Evolutionary conservation across 2,329 filamentous ascomycete genomes (phyloP).

Genomic region (Ophiocordyceps sinensis): DNA sequence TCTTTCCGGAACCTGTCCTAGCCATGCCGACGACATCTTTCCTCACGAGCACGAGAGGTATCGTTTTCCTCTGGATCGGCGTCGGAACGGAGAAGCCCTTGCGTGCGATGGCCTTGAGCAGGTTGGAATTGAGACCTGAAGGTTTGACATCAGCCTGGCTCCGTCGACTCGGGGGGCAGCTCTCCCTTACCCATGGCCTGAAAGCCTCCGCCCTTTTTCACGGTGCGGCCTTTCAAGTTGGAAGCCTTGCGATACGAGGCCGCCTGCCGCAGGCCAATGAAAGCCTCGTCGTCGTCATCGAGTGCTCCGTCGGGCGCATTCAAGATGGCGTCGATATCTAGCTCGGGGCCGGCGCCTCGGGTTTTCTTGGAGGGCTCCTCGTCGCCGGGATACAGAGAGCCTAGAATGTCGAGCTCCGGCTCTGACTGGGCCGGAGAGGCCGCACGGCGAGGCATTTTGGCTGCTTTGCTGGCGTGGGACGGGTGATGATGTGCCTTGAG

Average conservation of each 20-base stretch:
- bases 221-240: conserved; percentile 69
- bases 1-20: conserved; percentile 96
- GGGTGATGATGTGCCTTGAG: no score
- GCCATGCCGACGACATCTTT: conserved; percentile 99
- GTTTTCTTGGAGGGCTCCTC: conserved; percentile 30
- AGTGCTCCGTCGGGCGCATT: conserved; percentile 29
- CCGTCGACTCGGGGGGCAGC: background rate
- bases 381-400: conserved; percentile 54
- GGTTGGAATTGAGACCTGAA: conserved; percentile 57
- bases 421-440: conserved; percentile 76
- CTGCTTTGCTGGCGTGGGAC: background rate
- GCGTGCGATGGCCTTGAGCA: conserved; percentile 79
- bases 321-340: conserved; percentile 48
- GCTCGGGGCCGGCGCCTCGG: conserved; percentile 24
- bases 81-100: conserved; percentile 96
- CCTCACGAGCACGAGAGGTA: conserved; percentile 75
- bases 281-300: conserved; percentile 65
- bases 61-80: conserved; percentile 93
- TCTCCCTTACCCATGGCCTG: conserved; percentile 65
- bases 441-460: conserved; percentile 54
- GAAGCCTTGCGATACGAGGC: conserved; percentile 75
- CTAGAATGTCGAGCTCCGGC: conserved; percentile 81
- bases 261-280: conserved; percentile 78
- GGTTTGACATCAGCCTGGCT: background rate
- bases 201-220: conserved; percentile 93